Evolutionary conservation across 192 early-diverging fungal genomes (phyloP).

Genomic region (Coemansia sp.): DNA sequence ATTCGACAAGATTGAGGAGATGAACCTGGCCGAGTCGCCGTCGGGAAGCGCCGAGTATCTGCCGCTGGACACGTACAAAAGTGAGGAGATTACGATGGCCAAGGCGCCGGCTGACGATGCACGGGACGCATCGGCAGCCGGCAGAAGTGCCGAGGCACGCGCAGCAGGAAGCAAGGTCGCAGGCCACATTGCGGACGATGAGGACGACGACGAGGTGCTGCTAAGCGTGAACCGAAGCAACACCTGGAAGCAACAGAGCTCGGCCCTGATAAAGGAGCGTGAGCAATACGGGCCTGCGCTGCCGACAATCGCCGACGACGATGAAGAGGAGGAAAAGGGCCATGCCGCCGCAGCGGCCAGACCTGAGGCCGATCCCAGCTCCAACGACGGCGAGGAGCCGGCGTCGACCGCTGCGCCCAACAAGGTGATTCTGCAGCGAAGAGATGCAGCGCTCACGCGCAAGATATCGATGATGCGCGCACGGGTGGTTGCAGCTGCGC

Average conservation of each 20-base stretch:
- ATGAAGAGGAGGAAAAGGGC: slow-evolving; percentile 9
- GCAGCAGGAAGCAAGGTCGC: slow-evolving; percentile 3
- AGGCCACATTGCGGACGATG: slow-evolving; percentile 7
- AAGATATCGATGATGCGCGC: not conserved
- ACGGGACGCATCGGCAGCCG: not conserved
- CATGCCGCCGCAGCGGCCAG: not conserved
- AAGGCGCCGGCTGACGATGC: not conserved
- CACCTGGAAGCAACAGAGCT: slow-evolving; percentile 42
- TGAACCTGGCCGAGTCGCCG: slow-evolving; percentile 27
- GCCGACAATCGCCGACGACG: slow-evolving; percentile 22
- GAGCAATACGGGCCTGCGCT: slow-evolving; percentile 26
- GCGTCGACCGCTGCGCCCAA: not conserved
- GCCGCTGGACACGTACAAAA: slow-evolving; percentile 26
- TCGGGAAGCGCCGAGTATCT: slow-evolving; percentile 46
- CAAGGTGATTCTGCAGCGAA: not conserved
- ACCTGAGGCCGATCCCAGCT: not conserved
- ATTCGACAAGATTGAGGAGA: slow-evolving; percentile 43
- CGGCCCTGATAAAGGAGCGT: slow-evolving; percentile 37
- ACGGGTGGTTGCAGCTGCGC: not conserved
- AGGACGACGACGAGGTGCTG: slow-evolving; percentile 22
- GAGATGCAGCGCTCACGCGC: not conserved
- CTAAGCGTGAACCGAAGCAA: slow-evolving; percentile 28
- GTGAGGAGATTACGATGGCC: slow-evolving; percentile 1
- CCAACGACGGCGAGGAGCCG: not conserved
- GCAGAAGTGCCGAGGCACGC: not conserved